Base-by-base conservation (phyloP, 306 rosid genomes). In the Crotalaria pallida region DNA sequence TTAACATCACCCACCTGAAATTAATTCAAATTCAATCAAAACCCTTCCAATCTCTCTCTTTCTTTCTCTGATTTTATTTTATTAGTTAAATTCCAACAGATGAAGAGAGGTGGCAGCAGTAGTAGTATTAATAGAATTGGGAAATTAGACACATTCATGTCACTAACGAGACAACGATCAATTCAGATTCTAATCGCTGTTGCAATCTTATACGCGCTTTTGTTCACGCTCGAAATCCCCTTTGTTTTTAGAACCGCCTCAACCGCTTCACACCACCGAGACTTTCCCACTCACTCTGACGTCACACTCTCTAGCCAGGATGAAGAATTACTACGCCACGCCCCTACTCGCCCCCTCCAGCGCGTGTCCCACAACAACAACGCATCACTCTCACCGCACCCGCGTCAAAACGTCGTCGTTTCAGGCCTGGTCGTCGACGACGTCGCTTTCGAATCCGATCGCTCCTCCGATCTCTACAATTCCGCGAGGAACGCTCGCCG, bases 181-280 rank as follows among this genome's bases (percentile, higher is more conserved):
- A 10, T 91, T 72, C 96, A 94, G 60, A 83, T 84, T 58, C 81
- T 94, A 65, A 63, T 86, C 16, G 78, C 75, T 12, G 31, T 83
- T 29, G 88, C 85, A 0, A 11, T 91, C 47, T 50, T 94, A 43
- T 94, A 94, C 57, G 10, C 84, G 1, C 40, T 91, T 3, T 43
- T 94, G 1, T 85, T 91, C 53, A 81, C 83, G 22, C 44, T 88
- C 2, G 97, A 90, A 82, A 84, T 94, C 58, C 98, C 97, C 5
- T 75, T 88, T n/a, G 84, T 91, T 19, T 84, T 85, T 84, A 74
- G 4, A 65, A 75, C 77, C 61, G 88, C 88, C 41, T 84, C 73
- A 52, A 65, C 83, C 19, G 70, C 67, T 1, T 52, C 85, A 27
- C 77, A 88, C 6, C 78, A 58, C n/a, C n/a, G n/a, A 56, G 89